Conservation (phyloP, 345 rosid species). For the Noccaea bulbosa region DNA sequence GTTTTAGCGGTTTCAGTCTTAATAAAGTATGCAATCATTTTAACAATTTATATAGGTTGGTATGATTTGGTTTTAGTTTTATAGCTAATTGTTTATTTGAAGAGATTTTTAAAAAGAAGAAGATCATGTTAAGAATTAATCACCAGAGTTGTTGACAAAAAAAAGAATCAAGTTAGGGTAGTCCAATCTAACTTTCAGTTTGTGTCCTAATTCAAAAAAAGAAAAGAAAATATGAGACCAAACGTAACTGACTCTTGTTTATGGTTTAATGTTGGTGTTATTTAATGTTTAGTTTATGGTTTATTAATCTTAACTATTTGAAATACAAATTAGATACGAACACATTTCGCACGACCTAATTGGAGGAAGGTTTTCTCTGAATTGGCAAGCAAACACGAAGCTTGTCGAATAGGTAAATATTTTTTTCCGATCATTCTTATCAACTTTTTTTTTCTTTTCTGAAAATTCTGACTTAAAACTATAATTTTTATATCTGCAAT, state of each 20-base stretch:
- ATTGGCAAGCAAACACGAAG: slow-evolving; percentile 61
- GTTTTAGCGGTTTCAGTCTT: neutral
- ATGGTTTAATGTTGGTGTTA: neutral
- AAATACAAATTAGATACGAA: slow-evolving; percentile 63
- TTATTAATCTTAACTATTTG: neutral
- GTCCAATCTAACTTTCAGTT: neutral
- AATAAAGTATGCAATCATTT: slow-evolving; percentile 5
- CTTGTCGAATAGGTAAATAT: slow-evolving; percentile 66
- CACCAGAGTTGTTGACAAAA: slow-evolving; percentile 12
- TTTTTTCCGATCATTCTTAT: neutral
- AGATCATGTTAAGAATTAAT: slow-evolving; percentile 6
- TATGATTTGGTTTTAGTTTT: slow-evolving; percentile 5
- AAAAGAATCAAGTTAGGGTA: neutral
- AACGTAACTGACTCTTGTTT: neutral
- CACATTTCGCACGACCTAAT: slow-evolving; percentile 95
- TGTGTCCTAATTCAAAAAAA: neutral
- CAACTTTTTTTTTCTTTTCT: neutral
- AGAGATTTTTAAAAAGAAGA: neutral
- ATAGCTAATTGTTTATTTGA: neutral
- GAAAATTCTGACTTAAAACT: neutral
- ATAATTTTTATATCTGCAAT: neutral
- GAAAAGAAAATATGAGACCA: neutral
- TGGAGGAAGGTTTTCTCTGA: slow-evolving; percentile 87
- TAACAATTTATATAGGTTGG: neutral
- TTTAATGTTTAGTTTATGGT: neutral